Evolutionary conservation across 176 grass and related monocot genomes (phyloP).

Genomic region (Saccharum officinarum): DNA sequence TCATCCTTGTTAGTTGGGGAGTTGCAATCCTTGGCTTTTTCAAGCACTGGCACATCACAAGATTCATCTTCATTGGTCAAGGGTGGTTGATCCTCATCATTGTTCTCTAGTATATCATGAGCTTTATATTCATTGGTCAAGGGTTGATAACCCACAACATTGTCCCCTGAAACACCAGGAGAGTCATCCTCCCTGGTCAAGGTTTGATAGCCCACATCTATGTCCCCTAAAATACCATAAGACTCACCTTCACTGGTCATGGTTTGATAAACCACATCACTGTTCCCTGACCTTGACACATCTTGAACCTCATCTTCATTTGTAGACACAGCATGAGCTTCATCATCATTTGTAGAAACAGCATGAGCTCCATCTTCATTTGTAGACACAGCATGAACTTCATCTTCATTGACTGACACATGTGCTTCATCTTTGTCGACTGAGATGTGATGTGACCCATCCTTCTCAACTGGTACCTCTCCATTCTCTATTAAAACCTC

Average conservation of each 20-base stretch:
- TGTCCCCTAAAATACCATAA: neutral
- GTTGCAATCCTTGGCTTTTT: conserved; percentile 8
- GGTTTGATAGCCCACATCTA: conserved; percentile 7
- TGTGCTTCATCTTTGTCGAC: conserved; percentile 22
- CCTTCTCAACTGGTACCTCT: conserved; percentile 29
- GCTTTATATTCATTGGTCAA: conserved; percentile 4
- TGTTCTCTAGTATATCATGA: conserved; percentile 13
- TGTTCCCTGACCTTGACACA: conserved; percentile 6
- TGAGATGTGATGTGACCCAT: conserved; percentile 23
- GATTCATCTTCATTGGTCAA: conserved; percentile 33
- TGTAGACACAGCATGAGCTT: conserved; percentile 20
- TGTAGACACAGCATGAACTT: conserved; percentile 23
- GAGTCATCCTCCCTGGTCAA: conserved; percentile 9
- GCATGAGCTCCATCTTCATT: conserved; percentile 30
- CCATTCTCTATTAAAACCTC: conserved; percentile 9
- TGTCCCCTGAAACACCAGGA: conserved; percentile 9
- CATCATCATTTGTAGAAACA: neutral
- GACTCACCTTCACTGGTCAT: neutral
- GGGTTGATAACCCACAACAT: neutral
- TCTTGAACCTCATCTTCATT: conserved; percentile 20
- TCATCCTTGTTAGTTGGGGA: conserved; percentile 10
- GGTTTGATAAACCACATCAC: conserved; percentile 4
- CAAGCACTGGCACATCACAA: conserved; percentile 29
- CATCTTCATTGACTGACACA: conserved; percentile 29
- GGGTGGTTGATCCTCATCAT: conserved; percentile 11